Percentiles rank a stretch among this genome's conserved stretches.
phyloP scores from a whole-genome alignment of 2,329 filamentous ascomycete species.

The Ilyonectria destructans region DNA sequence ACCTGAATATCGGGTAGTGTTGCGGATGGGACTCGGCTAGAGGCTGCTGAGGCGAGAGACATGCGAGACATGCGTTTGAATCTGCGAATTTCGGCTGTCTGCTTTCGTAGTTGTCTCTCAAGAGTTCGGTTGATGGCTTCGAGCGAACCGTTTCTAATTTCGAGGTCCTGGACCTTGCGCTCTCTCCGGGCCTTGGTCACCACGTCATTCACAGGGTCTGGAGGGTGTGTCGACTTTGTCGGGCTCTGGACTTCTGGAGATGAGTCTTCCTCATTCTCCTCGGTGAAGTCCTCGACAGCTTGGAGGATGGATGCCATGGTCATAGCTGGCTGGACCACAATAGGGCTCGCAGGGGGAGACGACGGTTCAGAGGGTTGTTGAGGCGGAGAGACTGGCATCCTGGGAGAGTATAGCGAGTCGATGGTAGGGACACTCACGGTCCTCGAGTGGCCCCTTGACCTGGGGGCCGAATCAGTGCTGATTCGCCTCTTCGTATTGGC shows the following conservation, averaged over 20 bases:
- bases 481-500: constrained; percentile 58
- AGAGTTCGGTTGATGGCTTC: constrained; percentile 95
- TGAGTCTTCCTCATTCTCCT: constrained; percentile 52
- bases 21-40: constrained; percentile 63
- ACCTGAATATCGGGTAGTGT: constrained; percentile 60
- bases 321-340: constrained; percentile 55
- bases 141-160: constrained; percentile 96
- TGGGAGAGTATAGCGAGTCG: constrained; percentile 57
- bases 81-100: constrained; percentile 88
- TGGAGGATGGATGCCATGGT: constrained; percentile 72
- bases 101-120: constrained; percentile 92
- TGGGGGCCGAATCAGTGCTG: constrained; percentile 61
- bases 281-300: constrained; percentile 67
- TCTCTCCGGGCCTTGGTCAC: constrained; percentile 92
- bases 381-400: constrained; percentile 52
- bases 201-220: constrained; percentile 79
- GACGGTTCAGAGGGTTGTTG: constrained; percentile 55
- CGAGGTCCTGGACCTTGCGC: constrained; percentile 94
- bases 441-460: constrained; percentile 58
- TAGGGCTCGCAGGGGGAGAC: constrained; percentile 57
- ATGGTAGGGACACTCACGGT: constrained; percentile 57
- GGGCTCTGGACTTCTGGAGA: constrained; percentile 68
- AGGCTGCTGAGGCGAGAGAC: constrained; percentile 67
- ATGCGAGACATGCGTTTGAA: constrained; percentile 88
- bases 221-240: constrained; percentile 68